These are phyloP conservation scores for Lactifluus echinatus DNA, from an alignment of 768 basidiomycete genomes.

Conservation along the genomic window DNA sequence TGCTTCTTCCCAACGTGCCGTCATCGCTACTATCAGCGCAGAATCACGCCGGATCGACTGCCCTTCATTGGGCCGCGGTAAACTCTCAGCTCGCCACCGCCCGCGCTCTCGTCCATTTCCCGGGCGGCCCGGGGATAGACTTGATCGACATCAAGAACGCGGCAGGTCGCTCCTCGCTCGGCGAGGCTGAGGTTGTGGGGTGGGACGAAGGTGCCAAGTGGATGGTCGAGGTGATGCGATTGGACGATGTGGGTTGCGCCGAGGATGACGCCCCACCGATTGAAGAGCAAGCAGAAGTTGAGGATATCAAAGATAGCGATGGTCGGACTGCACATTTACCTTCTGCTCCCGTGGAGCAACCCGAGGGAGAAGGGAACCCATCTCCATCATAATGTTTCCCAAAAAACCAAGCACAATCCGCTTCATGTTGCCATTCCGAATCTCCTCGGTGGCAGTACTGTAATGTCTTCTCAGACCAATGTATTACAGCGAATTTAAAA, in stretches of 20 bases:
- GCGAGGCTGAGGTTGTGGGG: conserved; percentile 68
- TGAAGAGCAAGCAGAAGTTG: conserved; percentile 27
- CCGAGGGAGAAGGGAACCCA: not conserved
- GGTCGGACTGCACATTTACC: conserved; percentile 59
- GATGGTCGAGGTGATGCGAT: conserved; percentile 74
- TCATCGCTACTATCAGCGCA: conserved; percentile 48
- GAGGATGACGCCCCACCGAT: conserved; percentile 24
- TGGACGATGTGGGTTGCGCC: conserved; percentile 41
- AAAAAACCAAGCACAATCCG: not conserved
- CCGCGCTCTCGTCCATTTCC: conserved; percentile 49
- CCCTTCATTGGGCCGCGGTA: conserved; percentile 87
- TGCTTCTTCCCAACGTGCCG: conserved; percentile 54
- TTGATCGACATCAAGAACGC: conserved; percentile 71
- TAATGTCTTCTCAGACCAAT: no score
- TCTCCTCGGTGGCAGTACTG: no score
- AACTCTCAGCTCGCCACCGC: conserved; percentile 66
- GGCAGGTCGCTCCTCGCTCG: conserved; percentile 68
- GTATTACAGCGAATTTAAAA: no score
- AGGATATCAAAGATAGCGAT: conserved; percentile 66
- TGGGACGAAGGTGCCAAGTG: conserved; percentile 82
- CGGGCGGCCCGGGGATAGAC: conserved; percentile 50
- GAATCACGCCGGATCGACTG: conserved; percentile 70
- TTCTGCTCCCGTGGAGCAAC: not conserved
- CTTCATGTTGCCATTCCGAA: no score
- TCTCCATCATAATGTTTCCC: not conserved